Evolutionary conservation across 345 rosid genomes (phyloP), one percentile per base, ranked within the genome.

Genomic region (Sisymbrium irio): DNA sequence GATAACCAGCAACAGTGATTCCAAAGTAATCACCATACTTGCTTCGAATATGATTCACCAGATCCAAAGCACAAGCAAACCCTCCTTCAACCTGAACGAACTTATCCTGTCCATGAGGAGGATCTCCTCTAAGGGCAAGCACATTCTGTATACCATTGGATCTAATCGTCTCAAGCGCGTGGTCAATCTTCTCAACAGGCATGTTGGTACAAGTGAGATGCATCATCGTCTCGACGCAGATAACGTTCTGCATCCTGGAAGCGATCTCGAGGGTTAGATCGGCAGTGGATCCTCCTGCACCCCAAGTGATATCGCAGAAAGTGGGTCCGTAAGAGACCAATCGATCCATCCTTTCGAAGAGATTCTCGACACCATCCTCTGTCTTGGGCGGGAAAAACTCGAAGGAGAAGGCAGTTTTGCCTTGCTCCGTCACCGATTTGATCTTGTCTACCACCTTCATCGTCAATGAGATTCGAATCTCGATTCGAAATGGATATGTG

Each of bases 251-350:
- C 99, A 96, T 96, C 89, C 75, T 78, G 56, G 90, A 88, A 57
- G 97, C 97, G 78, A 96, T 96, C 61, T 96, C 96, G 7, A 96
- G 86, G 6, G 98, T 96, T 17, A 96, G 86, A 78, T 96, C 98
- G 0, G 98, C 99, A 33, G 99, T 92, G 73, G 99, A 83, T 20
- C 99, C 99, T 9, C 99, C 99, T 3, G 99, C 98, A 0, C 99
- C 99, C 99, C 99, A 96, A 10, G 99, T 96, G 81, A 96, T 92
- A 77, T 96, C 99, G 69, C 99, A 96, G 83, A 96, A 96, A 7
- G 96, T 18, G 0, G 99, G 99, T 61, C 85, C 89, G 73, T 92
- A 89, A 33, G 87, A 77, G 20, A 92, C 99, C 93, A 96, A 86
- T 0, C 98, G 89, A 78, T 92, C 99, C 98, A 96, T 96, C 18